Percentiles rank a stretch among this genome's conserved stretches.
phyloP scores from a whole-genome alignment of 2,329 filamentous ascomycete genomes.

The Xylaria sp. region DNA sequence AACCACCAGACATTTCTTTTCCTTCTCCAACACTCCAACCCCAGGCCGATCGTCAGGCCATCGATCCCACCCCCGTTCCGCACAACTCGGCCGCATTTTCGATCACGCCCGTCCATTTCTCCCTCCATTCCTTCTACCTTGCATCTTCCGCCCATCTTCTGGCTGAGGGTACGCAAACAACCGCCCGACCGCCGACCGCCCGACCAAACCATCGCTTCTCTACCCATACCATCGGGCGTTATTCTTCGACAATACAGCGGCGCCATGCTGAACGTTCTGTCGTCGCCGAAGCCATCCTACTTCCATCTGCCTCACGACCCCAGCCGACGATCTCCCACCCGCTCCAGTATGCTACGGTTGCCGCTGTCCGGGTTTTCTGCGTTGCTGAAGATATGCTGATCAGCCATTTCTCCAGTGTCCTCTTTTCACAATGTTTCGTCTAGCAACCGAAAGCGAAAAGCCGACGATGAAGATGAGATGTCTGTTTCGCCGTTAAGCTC shows the following conservation, averaged over 20 bases:
- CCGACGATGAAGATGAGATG: conserved; percentile 88
- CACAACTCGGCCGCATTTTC: conserved; percentile 37
- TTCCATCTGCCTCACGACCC: conserved; percentile 69
- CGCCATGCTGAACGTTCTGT: conserved; percentile 69
- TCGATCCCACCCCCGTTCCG: conserved; percentile 27
- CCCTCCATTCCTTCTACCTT: conserved; percentile 10
- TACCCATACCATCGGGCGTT: background rate
- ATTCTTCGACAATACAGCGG: background rate
- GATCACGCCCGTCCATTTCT: conserved; percentile 9
- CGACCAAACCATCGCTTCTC: conserved; percentile 10
- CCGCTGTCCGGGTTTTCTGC: background rate
- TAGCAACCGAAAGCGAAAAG: conserved; percentile 81
- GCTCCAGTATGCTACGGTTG: conserved; percentile 61
- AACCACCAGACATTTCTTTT: conserved; percentile 26
- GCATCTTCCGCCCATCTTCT: background rate
- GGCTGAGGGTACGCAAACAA: conserved; percentile 6
- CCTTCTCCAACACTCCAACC: conserved; percentile 15
- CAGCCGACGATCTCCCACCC: conserved; percentile 63
- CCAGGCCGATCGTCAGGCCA: conserved; percentile 27
- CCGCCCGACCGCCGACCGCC: conserved; percentile 6
- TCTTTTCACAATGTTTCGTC: conserved; percentile 66
- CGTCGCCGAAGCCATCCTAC: conserved; percentile 68
- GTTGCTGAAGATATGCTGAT: background rate
- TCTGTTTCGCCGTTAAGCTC: conserved; percentile 87
- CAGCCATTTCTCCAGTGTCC: conserved; percentile 51